These are phyloP conservation scores for Hirsutella minnesotensis DNA, from an alignment of 2,329 filamentous ascomycete genomes.

Conservation along the genomic window DNA sequence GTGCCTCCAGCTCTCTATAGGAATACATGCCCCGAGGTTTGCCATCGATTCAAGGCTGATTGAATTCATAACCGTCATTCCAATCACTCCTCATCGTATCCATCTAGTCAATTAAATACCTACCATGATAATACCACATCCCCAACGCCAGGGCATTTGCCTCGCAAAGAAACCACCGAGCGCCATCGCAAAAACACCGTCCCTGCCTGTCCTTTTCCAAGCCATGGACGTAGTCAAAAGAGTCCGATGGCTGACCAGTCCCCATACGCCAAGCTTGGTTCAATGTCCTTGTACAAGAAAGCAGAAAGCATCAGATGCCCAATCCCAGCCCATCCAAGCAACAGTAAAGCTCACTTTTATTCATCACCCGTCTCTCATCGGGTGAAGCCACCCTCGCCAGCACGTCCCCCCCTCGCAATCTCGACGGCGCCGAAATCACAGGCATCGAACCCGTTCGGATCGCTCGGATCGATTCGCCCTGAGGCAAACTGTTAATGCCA, in stretches of 20 bases:
- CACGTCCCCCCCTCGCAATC: neutral
- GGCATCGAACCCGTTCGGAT: neutral
- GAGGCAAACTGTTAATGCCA: neutral
- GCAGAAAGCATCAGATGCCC: neutral
- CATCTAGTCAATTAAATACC: neutral
- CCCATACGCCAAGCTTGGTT: neutral
- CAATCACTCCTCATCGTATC: neutral
- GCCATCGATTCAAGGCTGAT: too few species aligned
- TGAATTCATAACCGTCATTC: too few species aligned
- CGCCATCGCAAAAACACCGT: neutral
- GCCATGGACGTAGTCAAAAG: neutral
- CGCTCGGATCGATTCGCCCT: neutral
- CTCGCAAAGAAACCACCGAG: neutral
- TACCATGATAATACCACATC: neutral
- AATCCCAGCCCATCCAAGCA: neutral
- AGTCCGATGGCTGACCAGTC: neutral
- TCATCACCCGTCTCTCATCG: neutral
- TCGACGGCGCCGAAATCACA: neutral
- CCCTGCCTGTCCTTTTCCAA: neutral
- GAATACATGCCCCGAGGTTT: neutral
- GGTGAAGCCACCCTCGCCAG: too few species aligned
- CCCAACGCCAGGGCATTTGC: neutral
- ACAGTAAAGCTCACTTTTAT: too few species aligned
- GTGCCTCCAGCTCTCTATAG: too few species aligned
- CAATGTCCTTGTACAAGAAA: neutral